These are phyloP conservation scores for Bathelium albidoporum DNA, from an alignment of 495 filamentous ascomycete species.

Conservation along the genomic window DNA sequence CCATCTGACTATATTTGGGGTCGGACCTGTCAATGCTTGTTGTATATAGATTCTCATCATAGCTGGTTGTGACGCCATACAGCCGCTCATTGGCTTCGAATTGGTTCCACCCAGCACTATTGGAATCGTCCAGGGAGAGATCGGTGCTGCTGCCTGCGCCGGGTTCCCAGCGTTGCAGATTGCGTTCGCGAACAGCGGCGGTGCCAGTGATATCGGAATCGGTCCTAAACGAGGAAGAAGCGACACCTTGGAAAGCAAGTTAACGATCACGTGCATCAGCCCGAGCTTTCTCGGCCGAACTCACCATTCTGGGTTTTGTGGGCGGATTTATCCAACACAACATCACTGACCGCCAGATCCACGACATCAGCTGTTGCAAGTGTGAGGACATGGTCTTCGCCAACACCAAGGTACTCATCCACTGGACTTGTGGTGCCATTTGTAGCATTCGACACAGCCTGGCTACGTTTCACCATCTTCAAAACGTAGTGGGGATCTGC, in stretches of 20 bases:
- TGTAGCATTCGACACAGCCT: conserved; percentile 38
- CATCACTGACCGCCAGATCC: conserved; percentile 53
- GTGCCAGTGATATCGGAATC: conserved; percentile 76
- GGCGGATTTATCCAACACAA: conserved; percentile 38
- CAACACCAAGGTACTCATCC: conserved; percentile 48
- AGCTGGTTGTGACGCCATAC: conserved; percentile 77
- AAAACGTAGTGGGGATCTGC: conserved; percentile 54
- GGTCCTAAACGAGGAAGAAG: conserved; percentile 60
- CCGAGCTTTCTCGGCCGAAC: conserved; percentile 9
- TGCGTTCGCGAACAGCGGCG: conserved; percentile 50
- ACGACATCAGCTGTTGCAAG: conserved; percentile 70
- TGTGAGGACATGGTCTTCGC: conserved; percentile 58
- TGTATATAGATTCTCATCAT: conserved; percentile 91
- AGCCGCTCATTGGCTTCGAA: conserved; percentile 81
- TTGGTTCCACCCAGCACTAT: conserved; percentile 64
- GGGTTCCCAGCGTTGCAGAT: conserved; percentile 80
- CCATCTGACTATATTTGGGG: conserved; percentile 65
- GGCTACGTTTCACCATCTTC: conserved; percentile 71
- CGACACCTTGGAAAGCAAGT: conserved; percentile 30
- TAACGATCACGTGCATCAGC: neutral
- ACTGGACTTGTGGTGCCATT: conserved; percentile 46
- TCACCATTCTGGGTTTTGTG: conserved; percentile 64
- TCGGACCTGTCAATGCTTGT: conserved; percentile 74
- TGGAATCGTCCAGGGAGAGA: conserved; percentile 55
- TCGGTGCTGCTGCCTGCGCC: conserved; percentile 48